These are phyloP conservation scores for Amniculicola lignicola DNA, from an alignment of 495 filamentous ascomycete species.

Conservation along the genomic window DNA sequence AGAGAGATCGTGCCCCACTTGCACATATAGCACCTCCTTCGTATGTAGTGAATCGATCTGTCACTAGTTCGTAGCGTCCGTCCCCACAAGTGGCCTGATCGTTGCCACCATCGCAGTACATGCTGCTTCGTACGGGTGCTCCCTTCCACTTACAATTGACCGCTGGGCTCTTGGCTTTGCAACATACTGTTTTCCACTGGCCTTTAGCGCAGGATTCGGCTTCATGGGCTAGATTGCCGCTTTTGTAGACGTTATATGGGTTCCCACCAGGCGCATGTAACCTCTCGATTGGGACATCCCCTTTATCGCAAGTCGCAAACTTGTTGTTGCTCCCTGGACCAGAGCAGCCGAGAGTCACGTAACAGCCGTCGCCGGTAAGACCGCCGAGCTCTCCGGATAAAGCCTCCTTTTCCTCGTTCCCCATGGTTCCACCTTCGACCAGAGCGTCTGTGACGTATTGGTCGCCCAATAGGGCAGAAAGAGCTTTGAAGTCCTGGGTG, in stretches of 20 bases:
- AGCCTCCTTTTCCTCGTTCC: not conserved
- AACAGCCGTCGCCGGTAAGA: slow-evolving; percentile 2
- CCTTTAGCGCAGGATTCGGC: not conserved
- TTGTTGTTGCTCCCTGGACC: not conserved
- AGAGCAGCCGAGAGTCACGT: not conserved
- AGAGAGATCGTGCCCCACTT: not conserved
- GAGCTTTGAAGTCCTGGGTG: not conserved
- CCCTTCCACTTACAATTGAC: not conserved
- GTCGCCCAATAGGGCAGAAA: not conserved
- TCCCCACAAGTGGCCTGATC: not conserved
- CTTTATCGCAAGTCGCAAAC: not conserved
- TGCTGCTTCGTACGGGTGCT: not conserved
- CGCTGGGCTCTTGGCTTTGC: not conserved
- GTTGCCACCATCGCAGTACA: not conserved
- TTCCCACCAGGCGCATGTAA: not conserved
- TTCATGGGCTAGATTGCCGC: not conserved
- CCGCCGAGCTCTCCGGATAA: not conserved
- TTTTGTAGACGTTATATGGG: not conserved
- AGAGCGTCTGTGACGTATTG: not conserved
- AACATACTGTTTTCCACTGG: not conserved
- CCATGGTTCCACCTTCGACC: not conserved
- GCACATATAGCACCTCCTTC: not conserved
- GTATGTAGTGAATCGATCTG: not conserved
- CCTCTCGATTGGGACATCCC: not conserved
- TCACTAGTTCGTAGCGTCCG: not conserved